These are phyloP conservation scores for Remersonia thermophila DNA, from an alignment of 2,329 filamentous ascomycete species.

Conservation along the genomic window DNA sequence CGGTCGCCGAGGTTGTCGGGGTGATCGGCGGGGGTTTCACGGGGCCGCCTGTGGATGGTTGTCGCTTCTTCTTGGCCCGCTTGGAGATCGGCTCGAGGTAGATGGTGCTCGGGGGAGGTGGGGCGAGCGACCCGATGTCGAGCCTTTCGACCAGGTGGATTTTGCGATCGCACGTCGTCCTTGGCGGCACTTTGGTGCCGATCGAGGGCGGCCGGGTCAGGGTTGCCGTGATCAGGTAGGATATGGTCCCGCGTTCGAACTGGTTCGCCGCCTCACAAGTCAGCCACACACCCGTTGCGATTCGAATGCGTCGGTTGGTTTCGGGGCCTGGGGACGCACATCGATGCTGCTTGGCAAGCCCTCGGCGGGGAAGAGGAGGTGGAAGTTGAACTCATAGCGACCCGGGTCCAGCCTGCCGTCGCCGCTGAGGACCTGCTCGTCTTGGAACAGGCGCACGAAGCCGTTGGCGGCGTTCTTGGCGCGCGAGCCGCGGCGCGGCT, in stretches of 20 bases:
- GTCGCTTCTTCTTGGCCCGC: conserved; percentile 50
- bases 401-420: conserved; percentile 64
- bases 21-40: conserved; percentile 22
- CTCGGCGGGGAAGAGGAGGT: conserved; percentile 24
- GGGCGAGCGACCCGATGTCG: conserved; percentile 64
- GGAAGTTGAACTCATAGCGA: conserved; percentile 60
- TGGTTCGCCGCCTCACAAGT: conserved; percentile 28
- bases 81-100: conserved; percentile 79
- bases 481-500: conserved; percentile 23
- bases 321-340: conserved; percentile 36
- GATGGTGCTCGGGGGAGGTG: conserved; percentile 70
- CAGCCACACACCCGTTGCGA: neutral
- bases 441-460: conserved; percentile 69
- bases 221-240: conserved; percentile 82
- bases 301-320: neutral
- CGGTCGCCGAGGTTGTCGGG: conserved; percentile 22
- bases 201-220: conserved; percentile 82
- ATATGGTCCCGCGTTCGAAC: conserved; percentile 92
- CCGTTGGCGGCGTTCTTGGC: conserved; percentile 61
- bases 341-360: conserved; percentile 81
- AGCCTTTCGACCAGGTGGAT: conserved; percentile 70
- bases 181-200: conserved; percentile 39
- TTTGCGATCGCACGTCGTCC: conserved; percentile 67
- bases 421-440: conserved; percentile 68
- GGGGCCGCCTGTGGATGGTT: conserved; percentile 28